Conservation (phyloP, 768 basidiomycete species). For the Chalciporus pseudorubinellus region DNA sequence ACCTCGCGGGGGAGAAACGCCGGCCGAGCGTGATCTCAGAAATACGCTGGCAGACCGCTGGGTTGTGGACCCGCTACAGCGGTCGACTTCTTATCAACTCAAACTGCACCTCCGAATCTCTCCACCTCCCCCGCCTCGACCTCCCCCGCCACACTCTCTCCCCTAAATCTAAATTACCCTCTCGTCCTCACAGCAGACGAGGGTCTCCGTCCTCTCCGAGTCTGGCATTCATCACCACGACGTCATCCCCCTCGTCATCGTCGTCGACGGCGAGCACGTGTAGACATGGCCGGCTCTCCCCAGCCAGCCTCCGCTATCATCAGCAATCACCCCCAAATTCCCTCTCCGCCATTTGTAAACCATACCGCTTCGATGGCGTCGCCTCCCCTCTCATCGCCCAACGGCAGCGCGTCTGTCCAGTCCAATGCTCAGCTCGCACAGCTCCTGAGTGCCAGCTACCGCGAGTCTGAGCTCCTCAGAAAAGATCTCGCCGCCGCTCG, state of each 20-base stretch:
- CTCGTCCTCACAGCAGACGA: neutral
- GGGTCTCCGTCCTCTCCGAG: neutral
- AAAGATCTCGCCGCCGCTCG: constrained; percentile 42
- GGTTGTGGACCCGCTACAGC: neutral
- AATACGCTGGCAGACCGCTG: constrained; percentile 22
- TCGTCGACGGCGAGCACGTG: neutral
- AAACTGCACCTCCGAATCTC: neutral
- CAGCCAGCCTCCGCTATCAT: constrained; percentile 9
- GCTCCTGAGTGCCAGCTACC: constrained; percentile 53
- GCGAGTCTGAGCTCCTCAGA: constrained; percentile 50
- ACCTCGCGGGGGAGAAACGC: constrained; percentile 24
- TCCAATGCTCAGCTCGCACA: constrained; percentile 55
- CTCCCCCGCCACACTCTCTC: neutral
- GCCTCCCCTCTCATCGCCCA: constrained; percentile 17
- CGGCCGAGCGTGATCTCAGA: constrained; percentile 20
- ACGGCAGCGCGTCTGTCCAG: constrained; percentile 16
- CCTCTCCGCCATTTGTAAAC: neutral
- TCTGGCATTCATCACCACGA: constrained; percentile 5
- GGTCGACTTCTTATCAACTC: constrained; percentile 15
- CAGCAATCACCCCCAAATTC: neutral
- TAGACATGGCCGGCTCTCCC: constrained; percentile 21
- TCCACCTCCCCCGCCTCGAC: neutral
- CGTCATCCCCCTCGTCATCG: constrained; percentile 2
- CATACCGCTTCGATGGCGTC: neutral
- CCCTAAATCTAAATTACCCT: neutral